Conservation (phyloP, 2,329 filamentous ascomycete species). For the Calcarisporium arbuscula region DNA sequence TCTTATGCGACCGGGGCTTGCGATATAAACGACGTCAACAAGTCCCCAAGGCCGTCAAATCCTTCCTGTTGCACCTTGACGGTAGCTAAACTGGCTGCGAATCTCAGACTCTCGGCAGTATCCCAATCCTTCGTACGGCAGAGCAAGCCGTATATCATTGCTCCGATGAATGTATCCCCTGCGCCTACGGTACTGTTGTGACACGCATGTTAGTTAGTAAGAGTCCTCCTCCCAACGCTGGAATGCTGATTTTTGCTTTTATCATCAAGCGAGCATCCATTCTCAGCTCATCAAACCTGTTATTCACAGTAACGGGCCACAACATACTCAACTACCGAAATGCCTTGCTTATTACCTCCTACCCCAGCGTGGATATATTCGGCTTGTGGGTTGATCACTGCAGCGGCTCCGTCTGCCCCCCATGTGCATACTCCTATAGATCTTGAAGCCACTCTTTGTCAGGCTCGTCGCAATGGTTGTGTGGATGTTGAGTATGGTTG, state of each 20-base stretch:
- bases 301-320: constrained; percentile 4
- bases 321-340: constrained; percentile 55
- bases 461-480: too few species aligned
- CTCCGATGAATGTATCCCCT: constrained; percentile 70
- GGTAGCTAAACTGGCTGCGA: constrained; percentile 62
- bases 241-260: too few species aligned
- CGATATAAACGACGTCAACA: constrained; percentile 16
- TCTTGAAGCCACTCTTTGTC: too few species aligned
- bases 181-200: constrained; percentile 65
- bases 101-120: constrained; percentile 41
- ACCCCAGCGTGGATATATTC: constrained; percentile 32
- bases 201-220: too few species aligned
- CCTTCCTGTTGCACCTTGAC: constrained; percentile 62
- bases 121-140: constrained; percentile 44
- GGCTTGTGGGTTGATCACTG: constrained; percentile 21
- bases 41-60: constrained; percentile 46
- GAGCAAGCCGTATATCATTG: constrained; percentile 57
- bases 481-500: too few species aligned
- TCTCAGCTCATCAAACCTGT: background rate
- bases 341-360: constrained; percentile 27
- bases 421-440: constrained; percentile 51
- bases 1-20: too few species aligned
- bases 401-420: constrained; percentile 44
- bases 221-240: too few species aligned
- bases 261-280: background rate